phyloP scores from a whole-genome alignment of 768 basidiomycete species.

The Chiua virens region DNA sequence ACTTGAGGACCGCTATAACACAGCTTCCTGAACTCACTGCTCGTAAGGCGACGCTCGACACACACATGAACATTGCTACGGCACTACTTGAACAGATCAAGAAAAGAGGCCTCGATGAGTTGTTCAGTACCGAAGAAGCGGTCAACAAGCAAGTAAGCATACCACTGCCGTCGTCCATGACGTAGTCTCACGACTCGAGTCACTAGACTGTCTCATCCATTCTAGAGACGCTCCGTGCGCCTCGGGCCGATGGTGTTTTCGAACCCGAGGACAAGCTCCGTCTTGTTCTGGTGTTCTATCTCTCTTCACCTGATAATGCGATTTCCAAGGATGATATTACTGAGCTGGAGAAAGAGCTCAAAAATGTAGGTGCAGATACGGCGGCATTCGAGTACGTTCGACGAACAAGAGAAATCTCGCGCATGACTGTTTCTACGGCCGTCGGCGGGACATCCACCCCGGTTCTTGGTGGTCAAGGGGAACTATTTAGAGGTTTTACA shows the following conservation, averaged over 20 bases:
- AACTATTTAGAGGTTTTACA: constrained; percentile 93
- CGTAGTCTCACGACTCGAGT: not conserved
- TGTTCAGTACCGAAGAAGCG: constrained; percentile 96
- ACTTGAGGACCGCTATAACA: constrained; percentile 96
- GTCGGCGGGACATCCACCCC: constrained; percentile 65
- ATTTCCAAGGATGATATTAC: constrained; percentile 85
- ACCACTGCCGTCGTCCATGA: not conserved
- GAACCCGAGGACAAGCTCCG: constrained; percentile 86
- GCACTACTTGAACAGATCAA: constrained; percentile 95
- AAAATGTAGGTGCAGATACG: constrained; percentile 75
- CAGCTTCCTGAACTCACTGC: constrained; percentile 96
- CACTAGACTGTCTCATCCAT: constrained; percentile 71
- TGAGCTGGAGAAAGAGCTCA: constrained; percentile 87
- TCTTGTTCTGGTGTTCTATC: constrained; percentile 92
- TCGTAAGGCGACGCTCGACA: constrained; percentile 93
- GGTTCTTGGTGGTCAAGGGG: constrained; percentile 69
- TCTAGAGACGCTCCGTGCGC: constrained; percentile 81
- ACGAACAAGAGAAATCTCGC: constrained; percentile 84
- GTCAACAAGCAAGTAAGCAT: constrained; percentile 74
- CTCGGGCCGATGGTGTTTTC: constrained; percentile 63
- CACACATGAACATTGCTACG: constrained; percentile 99
- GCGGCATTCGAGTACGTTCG: constrained; percentile 91
- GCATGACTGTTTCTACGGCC: constrained; percentile 80
- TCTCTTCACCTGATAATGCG: constrained; percentile 79
- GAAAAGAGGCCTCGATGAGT: constrained; percentile 88